A percentile compares a stretch with the other conserved stretches of the same genome.
phyloP scores from a whole-genome alignment of 1,284 basidiomycete species.

The Boletus austroedulis region DNA sequence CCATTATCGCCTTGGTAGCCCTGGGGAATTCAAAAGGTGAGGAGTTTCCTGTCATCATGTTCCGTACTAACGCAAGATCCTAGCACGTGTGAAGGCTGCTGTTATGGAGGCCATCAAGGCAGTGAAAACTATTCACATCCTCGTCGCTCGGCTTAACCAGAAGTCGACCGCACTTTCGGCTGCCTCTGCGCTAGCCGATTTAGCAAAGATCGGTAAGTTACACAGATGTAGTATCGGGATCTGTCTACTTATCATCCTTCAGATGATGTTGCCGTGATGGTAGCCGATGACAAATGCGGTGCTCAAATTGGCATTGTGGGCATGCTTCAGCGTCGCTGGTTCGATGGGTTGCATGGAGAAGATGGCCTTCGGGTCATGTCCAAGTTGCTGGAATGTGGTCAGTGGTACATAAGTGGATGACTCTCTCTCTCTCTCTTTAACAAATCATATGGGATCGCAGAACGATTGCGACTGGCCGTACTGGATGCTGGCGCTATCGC shows the following conservation, averaged over 20 bases:
- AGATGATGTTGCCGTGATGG: too few relatives aligned
- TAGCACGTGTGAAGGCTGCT: background rate
- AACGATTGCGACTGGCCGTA: slow-evolving; percentile 13
- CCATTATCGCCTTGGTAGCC: slow-evolving; percentile 14
- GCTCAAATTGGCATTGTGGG: slow-evolving; percentile 19
- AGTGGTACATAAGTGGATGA: too few relatives aligned
- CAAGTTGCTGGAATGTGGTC: slow-evolving; percentile 23
- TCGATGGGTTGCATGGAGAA: slow-evolving; percentile 26
- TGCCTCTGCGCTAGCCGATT: too few relatives aligned
- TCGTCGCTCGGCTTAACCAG: too few relatives aligned
- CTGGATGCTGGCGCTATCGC: slow-evolving; percentile 15
- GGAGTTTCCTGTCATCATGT: background rate
- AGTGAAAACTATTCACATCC: too few relatives aligned
- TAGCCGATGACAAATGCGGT: too few relatives aligned
- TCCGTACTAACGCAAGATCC: background rate
- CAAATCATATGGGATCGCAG: slow-evolving; percentile 6
- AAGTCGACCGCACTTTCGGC: too few relatives aligned
- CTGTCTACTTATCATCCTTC: too few relatives aligned
- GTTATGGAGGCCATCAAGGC: slow-evolving; percentile 20
- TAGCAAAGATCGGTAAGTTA: too few relatives aligned
- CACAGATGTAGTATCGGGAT: too few relatives aligned
- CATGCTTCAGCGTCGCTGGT: slow-evolving; percentile 30
- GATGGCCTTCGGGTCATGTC: slow-evolving; percentile 26
- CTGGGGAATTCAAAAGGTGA: slow-evolving; percentile 9
- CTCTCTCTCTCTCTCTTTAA: too few relatives aligned